A percentile compares a stretch with the other conserved stretches of the same genome.
phyloP scores from a whole-genome alignment of 257 asterid genomes.

The Salvia splendens region DNA sequence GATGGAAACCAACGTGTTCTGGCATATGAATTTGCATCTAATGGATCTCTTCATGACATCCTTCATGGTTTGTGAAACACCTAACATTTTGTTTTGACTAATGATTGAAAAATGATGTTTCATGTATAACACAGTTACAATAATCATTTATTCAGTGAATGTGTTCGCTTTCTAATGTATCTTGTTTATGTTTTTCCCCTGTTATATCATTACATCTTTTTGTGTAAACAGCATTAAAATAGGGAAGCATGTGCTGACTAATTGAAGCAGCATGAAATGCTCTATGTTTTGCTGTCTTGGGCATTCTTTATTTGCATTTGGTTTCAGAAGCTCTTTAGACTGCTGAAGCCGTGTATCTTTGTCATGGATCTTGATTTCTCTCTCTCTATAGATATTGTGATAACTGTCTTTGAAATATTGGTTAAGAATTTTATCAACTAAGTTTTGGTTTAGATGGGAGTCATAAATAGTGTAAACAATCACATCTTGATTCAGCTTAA shows the following conservation, averaged over 20 bases:
- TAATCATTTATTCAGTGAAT: not conserved
- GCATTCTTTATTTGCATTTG: conserved; percentile 13
- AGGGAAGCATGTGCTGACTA: not conserved
- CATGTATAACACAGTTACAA: conserved; percentile 16
- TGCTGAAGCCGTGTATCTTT: conserved; percentile 5
- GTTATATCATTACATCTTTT: conserved; percentile 14
- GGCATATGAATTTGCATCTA: conserved; percentile 79
- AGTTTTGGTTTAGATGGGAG: not conserved
- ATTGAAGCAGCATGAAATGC: conserved; percentile 5
- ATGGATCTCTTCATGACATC: conserved; percentile 91
- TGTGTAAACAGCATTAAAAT: conserved; percentile 1
- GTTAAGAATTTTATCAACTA: not conserved
- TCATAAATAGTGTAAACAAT: not conserved
- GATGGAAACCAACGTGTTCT: conserved; percentile 82
- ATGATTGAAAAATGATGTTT: conserved; percentile 5
- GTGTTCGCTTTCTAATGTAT: not conserved
- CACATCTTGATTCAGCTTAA: not conserved
- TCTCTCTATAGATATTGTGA: not conserved
- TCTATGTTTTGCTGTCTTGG: conserved; percentile 2
- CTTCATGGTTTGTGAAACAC: conserved; percentile 68
- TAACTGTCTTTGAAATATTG: conserved; percentile 5
- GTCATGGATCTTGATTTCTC: conserved; percentile 5
- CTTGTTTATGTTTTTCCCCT: not conserved
- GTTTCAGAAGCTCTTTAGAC: not conserved
- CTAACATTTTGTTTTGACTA: not conserved